These are phyloP conservation scores for Diplocarpon rosae DNA, from an alignment of 2,329 filamentous ascomycete genomes.

Conservation along the genomic window DNA sequence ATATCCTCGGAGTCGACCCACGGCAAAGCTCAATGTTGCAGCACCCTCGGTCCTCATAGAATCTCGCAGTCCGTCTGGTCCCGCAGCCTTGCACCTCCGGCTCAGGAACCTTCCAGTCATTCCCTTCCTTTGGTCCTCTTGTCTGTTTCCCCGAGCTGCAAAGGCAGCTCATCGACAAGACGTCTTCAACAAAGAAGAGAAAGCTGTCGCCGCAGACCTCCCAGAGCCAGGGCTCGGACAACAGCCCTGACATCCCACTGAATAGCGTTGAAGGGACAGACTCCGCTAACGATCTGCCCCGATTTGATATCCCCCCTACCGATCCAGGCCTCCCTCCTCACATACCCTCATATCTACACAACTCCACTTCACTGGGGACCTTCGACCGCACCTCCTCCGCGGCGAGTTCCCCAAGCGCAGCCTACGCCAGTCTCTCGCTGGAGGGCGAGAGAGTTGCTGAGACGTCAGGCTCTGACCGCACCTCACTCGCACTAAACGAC, in stretches of 20 bases:
- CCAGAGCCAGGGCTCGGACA: constrained; percentile 15
- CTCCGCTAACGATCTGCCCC: constrained; percentile 34
- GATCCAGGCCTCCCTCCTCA: constrained; percentile 37
- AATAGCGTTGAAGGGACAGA: constrained; percentile 29
- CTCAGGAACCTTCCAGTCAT: constrained; percentile 13
- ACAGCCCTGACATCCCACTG: constrained; percentile 23
- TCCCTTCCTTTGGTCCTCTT: constrained; percentile 9
- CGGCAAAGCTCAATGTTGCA: no score
- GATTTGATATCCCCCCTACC: constrained; percentile 27
- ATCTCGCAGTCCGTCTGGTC: constrained; percentile 10
- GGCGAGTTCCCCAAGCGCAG: constrained; percentile 46
- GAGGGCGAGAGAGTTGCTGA: constrained; percentile 41
- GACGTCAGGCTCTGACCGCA: constrained; percentile 15
- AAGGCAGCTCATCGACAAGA: constrained; percentile 58
- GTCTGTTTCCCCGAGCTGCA: constrained; percentile 24
- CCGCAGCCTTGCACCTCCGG: constrained; percentile 3
- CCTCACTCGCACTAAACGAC: constrained; percentile 26
- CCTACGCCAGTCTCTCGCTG: constrained; percentile 45
- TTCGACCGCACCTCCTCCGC: constrained; percentile 43
- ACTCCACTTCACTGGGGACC: constrained; percentile 32
- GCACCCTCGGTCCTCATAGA: background rate
- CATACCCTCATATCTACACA: constrained; percentile 34
- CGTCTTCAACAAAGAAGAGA: constrained; percentile 66
- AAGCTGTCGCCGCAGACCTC: constrained; percentile 41
- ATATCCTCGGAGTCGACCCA: no score